Evolutionary conservation across 2,329 filamentous ascomycete species (phyloP), one percentile per base, ranked within the genome.

Genomic region (Talaromyces atroroseus): DNA sequence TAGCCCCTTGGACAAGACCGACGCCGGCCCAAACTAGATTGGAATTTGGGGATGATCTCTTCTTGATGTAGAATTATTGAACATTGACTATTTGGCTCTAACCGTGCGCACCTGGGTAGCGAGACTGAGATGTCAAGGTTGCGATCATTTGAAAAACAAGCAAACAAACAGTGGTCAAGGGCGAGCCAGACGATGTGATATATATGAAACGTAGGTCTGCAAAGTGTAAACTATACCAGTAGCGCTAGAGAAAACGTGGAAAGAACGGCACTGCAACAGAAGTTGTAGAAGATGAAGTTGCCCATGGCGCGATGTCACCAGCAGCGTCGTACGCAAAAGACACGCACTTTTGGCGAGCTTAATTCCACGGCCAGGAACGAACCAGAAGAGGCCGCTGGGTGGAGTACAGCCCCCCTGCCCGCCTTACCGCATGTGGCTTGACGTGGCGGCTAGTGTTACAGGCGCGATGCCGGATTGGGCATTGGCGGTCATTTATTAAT

Each of bases 341-440:
- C 56, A 50, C 56, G 46, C 51, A 53, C 50, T 42, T n/a, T 53
- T 29, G 38, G 11, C 26, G 42, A 24, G 7, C 8, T 7, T 49
- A 45, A 24, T 50, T 46, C 56, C 56, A 58, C 56, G 38, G 42
- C 51, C 51, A 54, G 56, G 56, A n/a, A 54, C 50, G 56, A n/a
- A 54, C 50, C 34, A 24, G 18, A 10, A 38, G 53, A 49, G 50
- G 42, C 53, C 45, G 16, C 36, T n/a, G 2, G 45, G 50, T 53
- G 55, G 55, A 49, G 49, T 36, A 8, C 24, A 47, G 34, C 38
- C 38, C 38, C 38, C 56, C 50, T 58, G 50, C 47, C n/a, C 56
- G 40, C 56, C 26, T 54, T 54, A 5, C 56, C 50, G 20, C 5
- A 49, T 46, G 21, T 11, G 46, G 56, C 7, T 32, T 49, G 46